Base-by-base conservation (phyloP, 805 yeast genomes). In the Pichia ethanolica region DNA sequence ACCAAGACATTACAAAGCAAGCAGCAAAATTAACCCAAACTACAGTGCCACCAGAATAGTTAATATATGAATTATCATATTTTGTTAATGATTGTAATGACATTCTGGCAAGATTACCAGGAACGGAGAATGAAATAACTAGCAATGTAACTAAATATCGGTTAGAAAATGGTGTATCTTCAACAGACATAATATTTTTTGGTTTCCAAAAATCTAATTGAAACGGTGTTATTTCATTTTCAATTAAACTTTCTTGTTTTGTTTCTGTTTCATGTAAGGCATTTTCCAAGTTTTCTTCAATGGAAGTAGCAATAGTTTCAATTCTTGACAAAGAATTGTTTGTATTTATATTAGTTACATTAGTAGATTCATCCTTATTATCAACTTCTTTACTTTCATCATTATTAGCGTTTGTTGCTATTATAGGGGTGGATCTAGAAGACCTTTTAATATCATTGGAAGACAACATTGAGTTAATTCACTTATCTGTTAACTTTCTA, bases 21-120 rank as follows among this genome's bases (percentile, higher is more conserved):
- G 95, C 83, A 1, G 79, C 67, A 50, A 83, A 81, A 59, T 89
- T 89, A 11, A 88, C 79, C 95, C 96, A 89, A 1, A 87, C 61
- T 5, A 84, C 79, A 11, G 61, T 54, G 0, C 59, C 59, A 10
- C 47, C 53, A 5, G 32, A 35, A 33, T 53, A 55, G 36, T 58
- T 52, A 3, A 58, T 50, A 32, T 53, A 58, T 3, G 58, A 44
- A 28, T 51, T 45, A 12, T 44, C 42, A 39, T 57, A 57, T 1
- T 38, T 40, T 10, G 60, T 54, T 7, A 57, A 46, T 12, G 39
- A 37, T 28, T 53, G 55, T n/a, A 57, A 12, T 10, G 56, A 48
- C 1, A 43, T 39, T 43, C 59, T 45, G 5, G 53, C 48, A 30
- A 54, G 32, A 32, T 53, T 51, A 2, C 57, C 60, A 5, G 49